Percentiles rank a stretch among this genome's conserved stretches.
Evolutionary conservation across 192 early-diverging fungal species (phyloP).

Genomic region (Coemansia sp.): DNA sequence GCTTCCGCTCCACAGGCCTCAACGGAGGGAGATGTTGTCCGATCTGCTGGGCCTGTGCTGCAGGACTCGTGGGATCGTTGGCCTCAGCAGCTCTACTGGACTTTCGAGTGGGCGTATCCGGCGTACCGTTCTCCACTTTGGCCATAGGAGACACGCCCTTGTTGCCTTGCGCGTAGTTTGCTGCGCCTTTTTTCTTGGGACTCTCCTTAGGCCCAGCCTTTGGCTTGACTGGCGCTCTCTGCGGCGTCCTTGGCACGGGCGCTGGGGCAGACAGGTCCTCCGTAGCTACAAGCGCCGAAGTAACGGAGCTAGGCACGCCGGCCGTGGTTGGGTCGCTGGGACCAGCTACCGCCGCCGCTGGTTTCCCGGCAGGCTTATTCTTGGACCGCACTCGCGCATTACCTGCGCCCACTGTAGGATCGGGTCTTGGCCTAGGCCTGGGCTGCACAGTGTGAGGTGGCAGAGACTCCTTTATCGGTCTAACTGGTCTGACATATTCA

Average conservation of each 20-base stretch:
- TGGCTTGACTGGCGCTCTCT: not conserved
- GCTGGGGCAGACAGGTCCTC: not conserved
- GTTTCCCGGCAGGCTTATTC: constrained; percentile 11
- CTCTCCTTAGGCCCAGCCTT: not conserved
- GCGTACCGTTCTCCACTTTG: not conserved
- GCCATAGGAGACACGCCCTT: not conserved
- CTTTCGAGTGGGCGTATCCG: not conserved
- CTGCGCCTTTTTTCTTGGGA: not conserved
- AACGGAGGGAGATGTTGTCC: not conserved
- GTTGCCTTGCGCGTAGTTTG: not conserved
- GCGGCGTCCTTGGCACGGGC: not conserved
- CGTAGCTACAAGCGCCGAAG: not conserved
- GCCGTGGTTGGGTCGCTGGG: not conserved
- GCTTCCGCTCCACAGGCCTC: constrained; percentile 8
- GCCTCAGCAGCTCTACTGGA: not conserved
- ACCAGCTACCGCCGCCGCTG: not conserved
- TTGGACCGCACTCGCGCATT: constrained; percentile 4
- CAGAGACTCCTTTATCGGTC: not conserved
- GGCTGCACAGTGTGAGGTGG: not conserved
- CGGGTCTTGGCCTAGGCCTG: not conserved
- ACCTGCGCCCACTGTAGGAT: not conserved
- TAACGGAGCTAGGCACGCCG: not conserved
- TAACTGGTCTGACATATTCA: not conserved
- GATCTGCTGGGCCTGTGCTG: not conserved
- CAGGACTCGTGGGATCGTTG: not conserved